Base-by-base conservation (phyloP, 768 basidiomycete species). In the Boletus bicolor region DNA sequence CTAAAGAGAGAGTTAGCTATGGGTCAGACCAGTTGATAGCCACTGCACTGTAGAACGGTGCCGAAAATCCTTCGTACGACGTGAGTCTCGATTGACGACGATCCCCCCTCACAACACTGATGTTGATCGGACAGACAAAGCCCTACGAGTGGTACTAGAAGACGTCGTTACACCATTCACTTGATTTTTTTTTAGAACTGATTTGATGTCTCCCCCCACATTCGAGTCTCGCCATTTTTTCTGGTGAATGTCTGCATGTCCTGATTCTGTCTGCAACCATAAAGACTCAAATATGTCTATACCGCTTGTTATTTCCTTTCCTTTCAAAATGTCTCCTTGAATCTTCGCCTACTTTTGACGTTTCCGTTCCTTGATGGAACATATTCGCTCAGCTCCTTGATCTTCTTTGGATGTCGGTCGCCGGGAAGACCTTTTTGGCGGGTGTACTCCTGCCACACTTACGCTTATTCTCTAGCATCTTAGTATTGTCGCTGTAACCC, bases 1-100 rank as follows among this genome's bases (percentile, higher is more conserved):
- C 75, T 14, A 72, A 76, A 58, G 82, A 81, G 67, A 68, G 79
- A 52, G 72, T 80, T 54, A 76, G 76, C 60, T 73, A 74, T 44
- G 59, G 37, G 14, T 21, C 57, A 10, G 51, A 52, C 4, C 26
- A 42, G 7, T 11, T 35, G 19, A 4, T 42, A 19, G 44, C 32
- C 12, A 10, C 19, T 37, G 63, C 47, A 6, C 3, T 57, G 11
- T 54, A 52, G 28, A 44, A 34, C 7, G 11, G 32, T 17, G 3
- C 15, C 11, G 21, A 42, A 15, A 38, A 3, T 11, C 8, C 5
- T 14, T 12, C 26, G n/a, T 17, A 34, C 26, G 4, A 44, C 4
- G 63, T 65, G 28, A 36, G 60, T 55, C 19, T 53, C 26, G 8
- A 24, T 42, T 7, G 26, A 41, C 19, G 4, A 15, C 6, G 4